Evolutionary conservation across 2,329 filamentous ascomycete genomes (phyloP).

Genomic region (Alternaria rosae): DNA sequence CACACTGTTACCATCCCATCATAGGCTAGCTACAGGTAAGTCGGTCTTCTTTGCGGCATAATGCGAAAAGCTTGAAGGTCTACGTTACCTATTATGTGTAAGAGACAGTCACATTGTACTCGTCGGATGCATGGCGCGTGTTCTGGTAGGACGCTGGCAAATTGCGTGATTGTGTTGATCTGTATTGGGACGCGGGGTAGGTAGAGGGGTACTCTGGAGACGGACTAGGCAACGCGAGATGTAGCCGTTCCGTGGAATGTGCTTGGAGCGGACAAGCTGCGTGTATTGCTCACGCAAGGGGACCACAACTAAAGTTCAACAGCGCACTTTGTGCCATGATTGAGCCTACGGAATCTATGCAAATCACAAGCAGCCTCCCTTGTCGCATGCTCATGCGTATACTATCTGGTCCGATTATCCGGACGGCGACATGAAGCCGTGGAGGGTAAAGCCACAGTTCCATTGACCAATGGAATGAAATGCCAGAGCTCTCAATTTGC

Average conservation of each 20-base stretch:
- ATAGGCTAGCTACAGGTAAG: background rate
- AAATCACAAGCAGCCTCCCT: constrained; percentile 9
- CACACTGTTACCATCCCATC: background rate
- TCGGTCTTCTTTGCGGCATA: background rate
- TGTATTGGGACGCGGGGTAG: constrained; percentile 1
- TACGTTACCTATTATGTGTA: background rate
- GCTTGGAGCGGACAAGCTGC: background rate
- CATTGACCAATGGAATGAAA: background rate
- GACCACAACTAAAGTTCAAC: background rate
- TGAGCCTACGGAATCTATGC: constrained; percentile 3
- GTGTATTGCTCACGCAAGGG: background rate
- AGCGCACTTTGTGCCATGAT: constrained; percentile 4
- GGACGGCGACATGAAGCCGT: background rate
- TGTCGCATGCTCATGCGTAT: background rate
- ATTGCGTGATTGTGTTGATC: constrained; percentile 2
- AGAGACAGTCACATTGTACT: background rate
- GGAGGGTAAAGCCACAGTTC: background rate
- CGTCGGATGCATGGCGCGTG: background rate
- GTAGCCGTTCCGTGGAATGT: background rate
- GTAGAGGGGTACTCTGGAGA: background rate
- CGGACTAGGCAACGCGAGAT: background rate
- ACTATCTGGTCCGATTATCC: background rate
- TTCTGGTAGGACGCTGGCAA: background rate
- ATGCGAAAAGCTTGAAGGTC: background rate
- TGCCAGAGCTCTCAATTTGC: background rate